Base-by-base conservation (phyloP, 2,329 filamentous ascomycete species). In the Monilinia aucupariae region DNA sequence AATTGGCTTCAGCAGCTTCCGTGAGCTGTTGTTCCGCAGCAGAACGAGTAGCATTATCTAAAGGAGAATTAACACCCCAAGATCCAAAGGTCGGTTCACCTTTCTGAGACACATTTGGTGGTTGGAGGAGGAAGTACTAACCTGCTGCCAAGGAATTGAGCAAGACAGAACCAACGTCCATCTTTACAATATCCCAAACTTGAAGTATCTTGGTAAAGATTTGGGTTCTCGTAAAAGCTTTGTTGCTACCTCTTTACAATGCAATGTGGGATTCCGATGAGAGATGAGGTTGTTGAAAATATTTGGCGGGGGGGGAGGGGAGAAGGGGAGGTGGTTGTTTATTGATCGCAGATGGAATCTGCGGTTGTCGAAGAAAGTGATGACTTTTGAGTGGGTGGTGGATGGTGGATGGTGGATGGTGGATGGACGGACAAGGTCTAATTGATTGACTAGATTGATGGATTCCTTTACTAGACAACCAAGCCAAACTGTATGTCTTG, bases 101-200 rank as follows among this genome's bases (percentile, higher is more conserved):
- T 25, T 32, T 47, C 39, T 30, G 32, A 56, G 58, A 43, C 22
- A n/a, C 27, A 15, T 30, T 43, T 61, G 47, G n/a, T 49, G 61
- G 27, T 55, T 61, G 37, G 62, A 62, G 64, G 64, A n/a, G 62
- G 56, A 62, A 61, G 62, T 60, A 68, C 89, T 77, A 81, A 97
- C 94, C 93, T 76, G 92, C 84, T 75, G 92, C 96, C 80, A 97
- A 87, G 78, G 94, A 97, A 82, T 92, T 93, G 80, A 91, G 87
- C 82, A 99, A 89, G 82, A 99, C 93, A 81, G 92, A 89, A 82
- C 93, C 96, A 82, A 97, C 96, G 82, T 97, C 91, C 89, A 96
- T 92, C 81, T 81, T 84, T 78, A 82, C 69, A 55, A 13, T 55
- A 32, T 48, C 43, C 41, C 39, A 22, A 37, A 27, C 4, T n/a